Evolutionary conservation across 202 grass and related monocot genomes (phyloP).

Genomic region (Tripidium arundinaceum): DNA sequence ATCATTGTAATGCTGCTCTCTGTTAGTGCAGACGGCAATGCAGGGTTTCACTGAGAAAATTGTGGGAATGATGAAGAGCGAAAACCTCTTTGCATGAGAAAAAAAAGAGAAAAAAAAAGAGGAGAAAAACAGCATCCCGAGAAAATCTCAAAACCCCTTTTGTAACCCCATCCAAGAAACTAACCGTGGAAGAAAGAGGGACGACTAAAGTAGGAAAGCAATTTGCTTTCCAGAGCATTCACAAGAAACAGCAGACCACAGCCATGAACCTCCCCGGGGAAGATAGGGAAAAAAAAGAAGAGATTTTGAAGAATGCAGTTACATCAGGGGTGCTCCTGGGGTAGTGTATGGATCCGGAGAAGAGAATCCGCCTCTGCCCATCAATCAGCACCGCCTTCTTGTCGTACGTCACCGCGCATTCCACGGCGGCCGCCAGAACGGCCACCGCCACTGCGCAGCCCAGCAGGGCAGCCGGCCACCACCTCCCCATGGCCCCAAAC

Average conservation of each 20-base stretch:
- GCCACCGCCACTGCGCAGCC: slow-evolving; percentile 28
- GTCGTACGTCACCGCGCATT: slow-evolving; percentile 86
- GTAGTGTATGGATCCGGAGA: slow-evolving; percentile 99
- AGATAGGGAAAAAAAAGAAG: neutral
- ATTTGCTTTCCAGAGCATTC: slow-evolving; percentile 6
- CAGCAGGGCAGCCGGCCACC: slow-evolving; percentile 37
- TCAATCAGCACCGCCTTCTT: slow-evolving; percentile 78
- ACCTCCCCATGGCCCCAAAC: slow-evolving; percentile 28
- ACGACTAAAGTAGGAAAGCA: neutral
- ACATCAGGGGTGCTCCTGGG: slow-evolving; percentile 97
- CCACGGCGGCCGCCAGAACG: slow-evolving; percentile 28
- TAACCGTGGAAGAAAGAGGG: neutral
- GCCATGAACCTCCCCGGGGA: neutral
- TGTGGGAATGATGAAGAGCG: slow-evolving; percentile 87
- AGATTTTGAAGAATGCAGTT: slow-evolving; percentile 34
- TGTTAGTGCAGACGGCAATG: slow-evolving; percentile 74
- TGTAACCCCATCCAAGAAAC: neutral
- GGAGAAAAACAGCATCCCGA: neutral
- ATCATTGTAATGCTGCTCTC: neutral
- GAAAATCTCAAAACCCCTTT: slow-evolving; percentile 17
- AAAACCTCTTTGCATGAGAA: slow-evolving; percentile 47
- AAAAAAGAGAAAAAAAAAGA: neutral
- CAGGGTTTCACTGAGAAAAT: slow-evolving; percentile 95
- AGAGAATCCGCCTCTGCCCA: slow-evolving; percentile 79
- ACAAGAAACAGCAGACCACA: slow-evolving; percentile 15